Evolutionary conservation across 1,139 yeast genomes (phyloP).

Genomic region (Suzukiozyma palmioleophila): DNA sequence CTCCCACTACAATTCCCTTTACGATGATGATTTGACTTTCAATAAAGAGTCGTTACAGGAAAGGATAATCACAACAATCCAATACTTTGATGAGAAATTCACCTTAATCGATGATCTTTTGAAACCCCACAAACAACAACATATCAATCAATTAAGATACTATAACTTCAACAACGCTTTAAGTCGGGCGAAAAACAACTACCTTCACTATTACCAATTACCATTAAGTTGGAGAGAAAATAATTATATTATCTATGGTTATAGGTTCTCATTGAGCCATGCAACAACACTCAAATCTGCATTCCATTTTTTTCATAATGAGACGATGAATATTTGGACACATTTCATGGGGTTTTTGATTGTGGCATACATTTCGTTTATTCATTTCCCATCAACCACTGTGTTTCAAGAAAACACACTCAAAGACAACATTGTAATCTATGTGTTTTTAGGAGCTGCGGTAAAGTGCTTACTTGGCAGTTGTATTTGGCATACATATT

Average conservation of each 20-base stretch:
- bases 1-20: constrained; percentile 49
- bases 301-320: constrained; percentile 68
- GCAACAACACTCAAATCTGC: constrained; percentile 53
- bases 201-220: constrained; percentile 78
- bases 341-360: constrained; percentile 68
- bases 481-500: constrained; percentile 88
- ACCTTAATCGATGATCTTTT: constrained; percentile 47
- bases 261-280: constrained; percentile 74
- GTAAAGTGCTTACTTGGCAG: constrained; percentile 75
- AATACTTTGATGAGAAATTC: constrained; percentile 53
- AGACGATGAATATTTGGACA: constrained; percentile 91
- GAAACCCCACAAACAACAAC: constrained; percentile 31
- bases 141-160: constrained; percentile 41
- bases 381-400: constrained; percentile 57
- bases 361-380: constrained; percentile 51
- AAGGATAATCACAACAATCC: constrained; percentile 50
- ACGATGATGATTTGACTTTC: constrained; percentile 12
- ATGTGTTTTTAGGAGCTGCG: constrained; percentile 66
- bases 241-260: constrained; percentile 77
- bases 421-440: constrained; percentile 52
- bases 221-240: constrained; percentile 95
- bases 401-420: constrained; percentile 36
- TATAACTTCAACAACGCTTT: constrained; percentile 62
- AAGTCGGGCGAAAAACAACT: constrained; percentile 48
- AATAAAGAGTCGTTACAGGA: constrained; percentile 30